phyloP scores from a whole-genome alignment of 2,329 filamentous ascomycete genomes.

The Colletotrichum cuscutae region DNA sequence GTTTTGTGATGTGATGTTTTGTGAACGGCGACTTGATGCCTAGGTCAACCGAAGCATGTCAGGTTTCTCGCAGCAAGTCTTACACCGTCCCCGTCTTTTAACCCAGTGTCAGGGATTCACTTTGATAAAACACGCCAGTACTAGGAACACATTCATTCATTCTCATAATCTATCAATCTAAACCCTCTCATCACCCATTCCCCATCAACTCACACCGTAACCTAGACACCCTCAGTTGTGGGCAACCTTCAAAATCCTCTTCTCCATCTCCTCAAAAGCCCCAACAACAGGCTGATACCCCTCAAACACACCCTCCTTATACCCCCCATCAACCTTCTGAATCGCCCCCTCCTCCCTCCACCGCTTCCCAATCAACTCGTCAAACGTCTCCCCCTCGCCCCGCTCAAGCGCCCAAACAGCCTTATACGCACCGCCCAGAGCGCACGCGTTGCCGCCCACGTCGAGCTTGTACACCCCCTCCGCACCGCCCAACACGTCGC shows the following conservation, averaged over 20 bases:
- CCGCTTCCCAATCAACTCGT: conserved; percentile 82
- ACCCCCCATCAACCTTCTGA: conserved; percentile 84
- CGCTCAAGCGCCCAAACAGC: conserved; percentile 91
- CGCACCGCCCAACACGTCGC: conserved; percentile 86
- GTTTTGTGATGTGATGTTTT: neutral
- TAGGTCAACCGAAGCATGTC: no score
- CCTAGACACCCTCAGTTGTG: conserved; percentile 37
- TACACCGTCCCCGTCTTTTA: no score
- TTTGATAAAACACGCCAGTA: no score
- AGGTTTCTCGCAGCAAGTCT: no score
- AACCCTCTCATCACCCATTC: neutral
- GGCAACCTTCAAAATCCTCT: conserved; percentile 64
- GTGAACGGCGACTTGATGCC: neutral
- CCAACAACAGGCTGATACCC: conserved; percentile 80
- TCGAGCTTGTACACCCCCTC: conserved; percentile 95
- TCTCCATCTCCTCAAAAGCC: conserved; percentile 83
- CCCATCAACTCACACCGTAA: neutral
- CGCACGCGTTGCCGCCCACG: conserved; percentile 95
- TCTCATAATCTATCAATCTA: conserved; percentile 9
- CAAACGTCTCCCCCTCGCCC: conserved; percentile 77
- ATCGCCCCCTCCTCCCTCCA: conserved; percentile 90
- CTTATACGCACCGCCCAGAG: conserved; percentile 93
- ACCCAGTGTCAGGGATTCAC: no score
- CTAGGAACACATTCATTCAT: conserved; percentile 1
- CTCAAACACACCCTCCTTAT: conserved; percentile 78